phyloP scores from a whole-genome alignment of 495 filamentous ascomycete genomes.

The Parmelia sp. region DNA sequence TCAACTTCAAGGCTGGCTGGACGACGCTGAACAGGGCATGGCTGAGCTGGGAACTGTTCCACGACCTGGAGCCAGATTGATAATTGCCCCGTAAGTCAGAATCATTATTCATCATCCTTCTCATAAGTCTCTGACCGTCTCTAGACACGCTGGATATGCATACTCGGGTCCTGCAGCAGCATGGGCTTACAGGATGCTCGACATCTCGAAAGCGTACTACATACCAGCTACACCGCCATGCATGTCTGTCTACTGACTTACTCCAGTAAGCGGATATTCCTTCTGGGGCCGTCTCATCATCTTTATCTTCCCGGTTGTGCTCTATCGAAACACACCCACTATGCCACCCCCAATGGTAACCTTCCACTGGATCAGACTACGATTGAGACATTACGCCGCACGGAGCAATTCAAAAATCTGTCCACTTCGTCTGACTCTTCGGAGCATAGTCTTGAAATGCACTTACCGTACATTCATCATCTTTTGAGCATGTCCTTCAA shows the following conservation, averaged over 20 bases:
- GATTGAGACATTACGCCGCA: conserved; percentile 55
- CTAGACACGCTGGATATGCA: conserved; percentile 88
- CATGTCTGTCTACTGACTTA: background rate
- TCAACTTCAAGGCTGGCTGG: conserved; percentile 77
- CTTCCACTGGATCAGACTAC: conserved; percentile 65
- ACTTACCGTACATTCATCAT: conserved; percentile 90
- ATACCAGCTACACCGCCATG: background rate
- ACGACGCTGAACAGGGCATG: conserved; percentile 59
- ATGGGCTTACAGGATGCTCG: conserved; percentile 88
- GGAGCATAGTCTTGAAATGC: conserved; percentile 96
- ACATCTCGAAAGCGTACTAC: conserved; percentile 69
- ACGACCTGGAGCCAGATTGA: conserved; percentile 68
- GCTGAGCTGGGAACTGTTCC: conserved; percentile 56
- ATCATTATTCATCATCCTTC: background rate
- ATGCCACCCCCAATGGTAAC: conserved; percentile 80
- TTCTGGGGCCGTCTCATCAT: conserved; percentile 92
- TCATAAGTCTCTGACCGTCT: conserved; percentile 8
- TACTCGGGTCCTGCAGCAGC: conserved; percentile 93
- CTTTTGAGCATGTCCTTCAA: conserved; percentile 56
- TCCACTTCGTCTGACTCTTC: conserved; percentile 62
- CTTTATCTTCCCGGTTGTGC: conserved; percentile 71
- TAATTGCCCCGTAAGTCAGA: conserved; percentile 86
- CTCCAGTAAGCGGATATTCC: conserved; percentile 76
- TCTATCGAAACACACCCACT: conserved; percentile 65
- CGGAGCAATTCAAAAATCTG: conserved; percentile 70